Evolutionary conservation across 2,329 filamentous ascomycete genomes (phyloP), one percentile per base, ranked within the genome.

Genomic region (Aspergillus calidoustus): DNA sequence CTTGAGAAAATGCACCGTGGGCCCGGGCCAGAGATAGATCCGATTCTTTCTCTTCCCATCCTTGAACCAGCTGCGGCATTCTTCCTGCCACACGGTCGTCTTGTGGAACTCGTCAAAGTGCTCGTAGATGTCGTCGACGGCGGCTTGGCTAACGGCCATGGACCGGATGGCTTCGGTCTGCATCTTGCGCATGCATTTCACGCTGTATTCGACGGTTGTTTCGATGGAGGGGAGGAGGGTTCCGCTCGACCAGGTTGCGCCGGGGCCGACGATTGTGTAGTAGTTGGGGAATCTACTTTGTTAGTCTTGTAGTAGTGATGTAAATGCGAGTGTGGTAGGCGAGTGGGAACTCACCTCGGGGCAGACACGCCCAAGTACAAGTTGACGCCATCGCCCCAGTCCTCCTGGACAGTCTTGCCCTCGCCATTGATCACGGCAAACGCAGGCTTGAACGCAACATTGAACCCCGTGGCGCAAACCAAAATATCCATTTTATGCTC

Each of bases 281-380:
- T 76, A 82, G 63, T 83, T 83, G 17, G 82, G 82, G 66, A 82
- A 82, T 4, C 78, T 63, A 55, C 4, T 30, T 17, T 3, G 34
- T 34, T 34, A 43, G 19, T 22, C 3, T 7, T 7, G 11, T 3
- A 34, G 11, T 4, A 1, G 31, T 7, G 31, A 34, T 1, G 19
- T 19, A 19, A 34, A 34, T 34, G 31, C 31, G 31, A 34, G 31
- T 19, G 19, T 19, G 19, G 19, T 19, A 19, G 19, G 19, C 19
- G 19, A 19, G 19, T 19, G 19, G 19, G 19, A 19, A 19, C 19
- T 19, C 19, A 19, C 19, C 19, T 19, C 19, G 19, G 19, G 19
- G 19, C 19, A 19, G 19, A 19, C 19, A 19, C 19, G 19, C 19
- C 19, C 19, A 19, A 19, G 19, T 19, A 19, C 19, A 19, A 19